Evolutionary conservation across 352 stramenopile species (phyloP), one percentile per base, ranked within the genome.

Genomic region (Halophytophthora polymorphica): DNA sequence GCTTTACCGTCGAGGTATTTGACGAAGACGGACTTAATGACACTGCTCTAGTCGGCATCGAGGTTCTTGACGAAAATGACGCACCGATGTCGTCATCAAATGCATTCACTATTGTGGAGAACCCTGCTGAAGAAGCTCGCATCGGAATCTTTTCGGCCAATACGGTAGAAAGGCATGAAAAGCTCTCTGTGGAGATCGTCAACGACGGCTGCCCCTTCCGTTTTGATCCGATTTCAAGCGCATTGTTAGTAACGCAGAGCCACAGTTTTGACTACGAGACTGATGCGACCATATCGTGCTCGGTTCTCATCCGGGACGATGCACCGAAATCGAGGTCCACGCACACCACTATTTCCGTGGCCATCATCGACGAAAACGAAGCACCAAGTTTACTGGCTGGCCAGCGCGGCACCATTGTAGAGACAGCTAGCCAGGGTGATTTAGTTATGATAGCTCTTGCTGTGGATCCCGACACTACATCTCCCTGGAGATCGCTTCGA

Each of bases 261-360:
- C 15, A 5, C 7, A 35, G 29, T 3, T 68, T 68, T 64, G 54
- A 68, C 53, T 68, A 54, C n/a, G 60, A 68, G 38, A 17, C 28
- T 0, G 50, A 37, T 21, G 2, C 49, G 22, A 23, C 40, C 2
- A 12, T 64, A 31, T 19, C 2, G 4, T 68, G 60, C 14, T 21
- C 47, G 33, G 11, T 64, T 31, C 1, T 64, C 8, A n/a, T 68
- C 17, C 44, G 21, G 12, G 60, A 68, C 35, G 60, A 68, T 35
- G 45, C 49, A 10, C 6, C 34, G 33, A 4, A 39, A 13, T 35
- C 28, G 42, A 39, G 49, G 6, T 57, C 60, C 14, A 57, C 47
- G 33, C 64, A 64, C 35, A 47, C 40, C 6, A 50, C 39, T 15
- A 19, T 64, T 19, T 17, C n/a, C 22, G 35, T 68, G 25, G 7